Base-by-base conservation (phyloP, 352 stramenopile species). In the Globisporangium cystogenes region DNA sequence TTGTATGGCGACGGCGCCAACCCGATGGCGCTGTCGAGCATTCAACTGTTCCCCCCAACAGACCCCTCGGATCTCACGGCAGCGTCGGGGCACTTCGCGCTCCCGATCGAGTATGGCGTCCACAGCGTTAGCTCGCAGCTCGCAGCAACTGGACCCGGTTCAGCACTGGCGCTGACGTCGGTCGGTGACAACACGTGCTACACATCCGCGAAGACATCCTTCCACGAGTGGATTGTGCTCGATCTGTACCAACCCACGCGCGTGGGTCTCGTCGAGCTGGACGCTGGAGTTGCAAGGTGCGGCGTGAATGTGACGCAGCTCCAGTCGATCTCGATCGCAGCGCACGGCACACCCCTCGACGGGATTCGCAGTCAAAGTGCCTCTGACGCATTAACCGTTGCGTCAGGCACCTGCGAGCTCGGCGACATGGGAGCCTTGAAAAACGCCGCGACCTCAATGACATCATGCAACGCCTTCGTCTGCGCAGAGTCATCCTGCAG, bases 201-300 rank as follows among this genome's bases (percentile, higher is more conserved):
- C 42, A 48, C 83, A 4, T 64, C 67, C 5, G 54, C 50, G 7
- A 43, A 37, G 4, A 33, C 72, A 0, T 79, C 76, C 0, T 78
- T 67, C 21, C 78, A 82, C 24, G 81, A 92, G 50, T 92, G 78
- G 78, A 53, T 92, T 2, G 64, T 92, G 14, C 47, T 92, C 12
- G 75, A 84, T 41, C 62, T 92, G 2, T 31, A 52, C 14, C 41
- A 46, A 6, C 74, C 66, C 11, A 70, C 71, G 37, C 44, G 49
- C 10, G 54, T 92, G 12, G 74, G 76, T 11, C 64, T 83, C 14
- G 59, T 92, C 8, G 76, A 88, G 14, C 40, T 92, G 7, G 62
- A 78, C 31, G 57, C 62, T 1, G 60, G 68, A 27, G 59, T 84
- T 12, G 52, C 55, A 2, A 60, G 62, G 8, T 92, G 81, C 42